Percentiles rank a stretch among this genome's conserved stretches.
phyloP scores from a whole-genome alignment of 2,329 filamentous ascomycete species.

The Hirsutella thompsonii region DNA sequence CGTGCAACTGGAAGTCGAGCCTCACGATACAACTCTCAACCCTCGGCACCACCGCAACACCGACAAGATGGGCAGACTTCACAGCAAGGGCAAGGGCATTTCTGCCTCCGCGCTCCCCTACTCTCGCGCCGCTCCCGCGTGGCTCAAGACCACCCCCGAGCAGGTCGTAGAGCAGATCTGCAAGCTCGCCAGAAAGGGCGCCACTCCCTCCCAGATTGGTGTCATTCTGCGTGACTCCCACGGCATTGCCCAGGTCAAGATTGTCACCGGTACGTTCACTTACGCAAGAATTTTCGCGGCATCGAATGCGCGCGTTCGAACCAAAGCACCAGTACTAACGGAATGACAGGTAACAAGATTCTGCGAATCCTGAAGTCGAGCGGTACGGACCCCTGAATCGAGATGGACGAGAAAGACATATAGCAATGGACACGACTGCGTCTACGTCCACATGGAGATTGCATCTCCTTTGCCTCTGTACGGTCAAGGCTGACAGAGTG shows the following conservation, averaged over 20 bases:
- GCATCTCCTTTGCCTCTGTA: slow-evolving; percentile 59
- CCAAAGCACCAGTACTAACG: slow-evolving; percentile 20
- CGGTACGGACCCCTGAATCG: slow-evolving; percentile 56
- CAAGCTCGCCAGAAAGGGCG: slow-evolving; percentile 98
- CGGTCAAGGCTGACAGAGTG: slow-evolving; percentile 92
- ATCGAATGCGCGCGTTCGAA: neutral
- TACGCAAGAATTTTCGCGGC: neutral
- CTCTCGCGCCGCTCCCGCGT: slow-evolving; percentile 82
- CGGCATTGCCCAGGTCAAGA: slow-evolving; percentile 95
- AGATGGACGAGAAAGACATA: slow-evolving; percentile 7
- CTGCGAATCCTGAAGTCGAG: slow-evolving; percentile 95
- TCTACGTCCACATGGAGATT: slow-evolving; percentile 11
- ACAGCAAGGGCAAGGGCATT: slow-evolving; percentile 99
- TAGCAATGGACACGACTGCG: slow-evolving; percentile 12
- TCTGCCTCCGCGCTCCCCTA: slow-evolving; percentile 91
- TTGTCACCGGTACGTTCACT: slow-evolving; percentile 71
- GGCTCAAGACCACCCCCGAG: slow-evolving; percentile 98
- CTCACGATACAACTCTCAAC: slow-evolving; percentile 16
- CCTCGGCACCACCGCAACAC: slow-evolving; percentile 24
- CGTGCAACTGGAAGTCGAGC: slow-evolving; percentile 9
- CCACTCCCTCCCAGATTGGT: slow-evolving; percentile 97
- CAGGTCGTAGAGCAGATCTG: slow-evolving; percentile 99
- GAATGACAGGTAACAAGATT: slow-evolving; percentile 87
- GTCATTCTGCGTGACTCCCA: slow-evolving; percentile 96
- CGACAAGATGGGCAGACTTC: slow-evolving; percentile 86